A percentile compares a stretch with the other conserved stretches of the same genome.
Evolutionary conservation across 805 yeast genomes (phyloP).

Genomic region (Candida krabiensis): DNA sequence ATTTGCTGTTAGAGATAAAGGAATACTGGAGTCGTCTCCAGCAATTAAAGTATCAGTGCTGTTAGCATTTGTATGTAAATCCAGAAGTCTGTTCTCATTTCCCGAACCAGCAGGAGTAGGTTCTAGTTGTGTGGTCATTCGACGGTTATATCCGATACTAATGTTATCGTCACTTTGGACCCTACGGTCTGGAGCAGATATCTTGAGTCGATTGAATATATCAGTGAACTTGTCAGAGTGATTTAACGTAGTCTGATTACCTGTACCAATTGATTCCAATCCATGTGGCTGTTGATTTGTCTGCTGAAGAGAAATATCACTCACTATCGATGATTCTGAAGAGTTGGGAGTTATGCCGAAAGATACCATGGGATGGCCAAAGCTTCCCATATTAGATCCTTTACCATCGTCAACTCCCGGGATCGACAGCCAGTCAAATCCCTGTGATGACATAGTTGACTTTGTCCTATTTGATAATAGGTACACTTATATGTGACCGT

Average conservation of each 20-base stretch:
- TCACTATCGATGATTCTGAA: constrained; percentile 11
- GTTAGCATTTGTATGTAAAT: constrained; percentile 18
- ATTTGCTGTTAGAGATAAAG: constrained; percentile 61
- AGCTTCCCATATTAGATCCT: background rate
- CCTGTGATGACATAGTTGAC: constrained; percentile 19
- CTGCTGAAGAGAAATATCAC: constrained; percentile 4
- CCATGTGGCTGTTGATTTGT: constrained; percentile 4
- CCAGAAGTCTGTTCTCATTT: constrained; percentile 3
- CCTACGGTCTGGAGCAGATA: constrained; percentile 16
- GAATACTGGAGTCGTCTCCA: constrained; percentile 45
- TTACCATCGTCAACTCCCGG: constrained; percentile 15
- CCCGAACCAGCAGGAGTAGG: background rate
- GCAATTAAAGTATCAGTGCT: constrained; percentile 28
- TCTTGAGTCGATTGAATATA: constrained; percentile 21
- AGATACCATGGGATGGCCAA: constrained; percentile 51
- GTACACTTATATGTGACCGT: too few species aligned
- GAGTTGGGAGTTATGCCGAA: constrained; percentile 36
- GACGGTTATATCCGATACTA: constrained; percentile 8
- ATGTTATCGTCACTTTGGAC: constrained; percentile 24
- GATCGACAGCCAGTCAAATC: constrained; percentile 24
- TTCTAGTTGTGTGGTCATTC: background rate
- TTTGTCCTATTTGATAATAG: too few species aligned
- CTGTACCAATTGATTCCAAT: constrained; percentile 1
- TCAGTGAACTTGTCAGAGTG: constrained; percentile 21
- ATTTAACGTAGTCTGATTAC: constrained; percentile 4